Evolutionary conservation across 1,284 basidiomycete species (phyloP), one percentile per base, ranked within the genome.

Genomic region (Ganoderma resinaceum): DNA sequence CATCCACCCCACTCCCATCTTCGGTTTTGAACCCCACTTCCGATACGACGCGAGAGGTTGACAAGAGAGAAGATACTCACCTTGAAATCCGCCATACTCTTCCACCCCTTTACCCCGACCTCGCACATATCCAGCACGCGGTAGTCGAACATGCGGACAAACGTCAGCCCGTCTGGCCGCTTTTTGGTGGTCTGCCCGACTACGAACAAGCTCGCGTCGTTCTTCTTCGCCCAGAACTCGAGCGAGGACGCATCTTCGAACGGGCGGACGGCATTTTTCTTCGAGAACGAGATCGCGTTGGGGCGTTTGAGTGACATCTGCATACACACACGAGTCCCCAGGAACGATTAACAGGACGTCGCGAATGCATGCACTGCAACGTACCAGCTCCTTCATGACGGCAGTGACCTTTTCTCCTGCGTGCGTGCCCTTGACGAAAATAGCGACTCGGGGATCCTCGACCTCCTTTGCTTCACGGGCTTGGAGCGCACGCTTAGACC

Each of bases 111-210:
- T 29, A 99, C 90, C 6, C 96, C 96, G 26, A 98, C 82, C 82
- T 99, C 98, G 69, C 96, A 87, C 94, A 98, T 97, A 80, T 99
- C 98, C 76, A 99, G 84, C 29, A 99, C 89, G 75, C 90, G 86
- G 37, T 90, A 88, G 76, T 98, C 94, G 75, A 93, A 99, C 87
- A 93, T 96, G 65, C 98, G 84, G 16, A 92, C 92, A 76, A 98
- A 91, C 2, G 93, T 91, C 66, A 99, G 80, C 65, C 95, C 92
- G 77, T 99, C 88, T 18, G 97, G 97, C 64, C 97, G 85, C 81
- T 99, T 99, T 84, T 99, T 99, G 61, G 92, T 95, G 76, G 93
- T 95, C 77, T 97, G 93, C 1, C 95, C 97, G 53, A 99, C 85
- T 16, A 98, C 82, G 77, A 99, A 98, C 76, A 99, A 84, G 4